Conservation (phyloP, 2,329 filamentous ascomycete species). For the Fusarium continuum region DNA sequence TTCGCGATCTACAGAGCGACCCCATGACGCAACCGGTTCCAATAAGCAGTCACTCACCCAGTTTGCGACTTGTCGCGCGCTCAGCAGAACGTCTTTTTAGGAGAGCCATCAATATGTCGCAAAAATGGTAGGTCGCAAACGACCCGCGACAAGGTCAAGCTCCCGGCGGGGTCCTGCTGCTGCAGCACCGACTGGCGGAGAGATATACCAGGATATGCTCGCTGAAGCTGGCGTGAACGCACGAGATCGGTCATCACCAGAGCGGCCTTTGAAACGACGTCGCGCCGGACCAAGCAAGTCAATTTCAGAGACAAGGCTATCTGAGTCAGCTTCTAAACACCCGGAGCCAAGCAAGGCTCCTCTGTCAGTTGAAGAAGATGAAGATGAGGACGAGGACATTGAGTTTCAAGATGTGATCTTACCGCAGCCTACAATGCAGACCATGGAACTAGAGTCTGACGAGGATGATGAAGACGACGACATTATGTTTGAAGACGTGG, state of each 20-base stretch:
- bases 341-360: background rate
- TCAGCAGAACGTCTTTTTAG: background rate
- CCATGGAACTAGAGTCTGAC: slow-evolving; percentile 59
- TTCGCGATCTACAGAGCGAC: slow-evolving; percentile 22
- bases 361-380: slow-evolving; percentile 32
- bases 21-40: slow-evolving; percentile 42
- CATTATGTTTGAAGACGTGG: slow-evolving; percentile 59
- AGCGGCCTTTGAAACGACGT: slow-evolving; percentile 54
- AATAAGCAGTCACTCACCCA: slow-evolving; percentile 25
- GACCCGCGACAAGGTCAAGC: slow-evolving; percentile 39
- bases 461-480: slow-evolving; percentile 57
- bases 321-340: background rate
- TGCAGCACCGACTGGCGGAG: slow-evolving; percentile 42
- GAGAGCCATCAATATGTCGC: slow-evolving; percentile 4
- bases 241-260: slow-evolving; percentile 41
- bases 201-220: slow-evolving; percentile 61
- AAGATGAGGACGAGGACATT: slow-evolving; percentile 54
- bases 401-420: slow-evolving; percentile 62
- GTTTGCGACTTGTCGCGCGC: slow-evolving; percentile 18
- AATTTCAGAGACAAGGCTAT: background rate
- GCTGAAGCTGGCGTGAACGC: slow-evolving; percentile 56
- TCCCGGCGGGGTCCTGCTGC: slow-evolving; percentile 24
- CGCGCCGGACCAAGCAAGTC: slow-evolving; percentile 37
- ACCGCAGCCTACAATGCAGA: slow-evolving; percentile 60
- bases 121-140: slow-evolving; percentile 47